Evolutionary conservation across 2,329 filamentous ascomycete genomes (phyloP).

Genomic region (Mariannaea sp.): DNA sequence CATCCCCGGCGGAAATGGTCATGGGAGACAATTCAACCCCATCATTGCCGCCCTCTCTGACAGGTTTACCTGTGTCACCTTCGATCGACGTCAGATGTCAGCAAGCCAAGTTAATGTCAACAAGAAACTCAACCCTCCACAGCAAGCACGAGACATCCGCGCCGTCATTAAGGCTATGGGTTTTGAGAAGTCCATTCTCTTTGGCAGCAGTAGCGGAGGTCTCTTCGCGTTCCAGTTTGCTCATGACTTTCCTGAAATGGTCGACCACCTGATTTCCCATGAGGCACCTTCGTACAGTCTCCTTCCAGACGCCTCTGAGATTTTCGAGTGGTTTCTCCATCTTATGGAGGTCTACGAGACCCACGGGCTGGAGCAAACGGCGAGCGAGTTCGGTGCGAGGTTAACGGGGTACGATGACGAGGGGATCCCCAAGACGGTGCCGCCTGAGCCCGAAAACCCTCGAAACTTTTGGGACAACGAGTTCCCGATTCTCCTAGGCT

Average conservation of each 20-base stretch:
- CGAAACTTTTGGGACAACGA: constrained; percentile 3
- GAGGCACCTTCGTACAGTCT: not conserved
- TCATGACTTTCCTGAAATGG: not conserved
- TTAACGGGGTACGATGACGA: not conserved
- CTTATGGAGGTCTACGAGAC: constrained; percentile 1
- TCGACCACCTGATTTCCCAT: not conserved
- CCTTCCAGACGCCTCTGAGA: not conserved
- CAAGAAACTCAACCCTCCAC: not conserved
- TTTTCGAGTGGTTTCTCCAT: not conserved
- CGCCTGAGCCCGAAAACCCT: not conserved
- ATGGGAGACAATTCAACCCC: not conserved
- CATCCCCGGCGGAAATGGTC: not conserved
- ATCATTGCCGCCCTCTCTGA: not conserved
- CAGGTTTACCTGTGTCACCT: not conserved
- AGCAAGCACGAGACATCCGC: constrained; percentile 1
- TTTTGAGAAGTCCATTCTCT: not conserved
- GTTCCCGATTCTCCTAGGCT: not conserved
- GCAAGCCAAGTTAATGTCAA: not conserved
- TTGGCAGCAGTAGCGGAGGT: not conserved
- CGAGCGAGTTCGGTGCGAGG: not conserved
- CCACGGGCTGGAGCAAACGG: not conserved
- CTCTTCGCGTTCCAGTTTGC: constrained; percentile 2
- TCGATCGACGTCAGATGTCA: constrained; percentile 1
- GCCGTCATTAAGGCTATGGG: not conserved
- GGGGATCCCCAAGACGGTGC: not conserved